Percentiles rank a stretch among this genome's conserved stretches.
Evolutionary conservation across 169 alveolate species (phyloP).

Genomic region (Plasmodium vinckei): DNA sequence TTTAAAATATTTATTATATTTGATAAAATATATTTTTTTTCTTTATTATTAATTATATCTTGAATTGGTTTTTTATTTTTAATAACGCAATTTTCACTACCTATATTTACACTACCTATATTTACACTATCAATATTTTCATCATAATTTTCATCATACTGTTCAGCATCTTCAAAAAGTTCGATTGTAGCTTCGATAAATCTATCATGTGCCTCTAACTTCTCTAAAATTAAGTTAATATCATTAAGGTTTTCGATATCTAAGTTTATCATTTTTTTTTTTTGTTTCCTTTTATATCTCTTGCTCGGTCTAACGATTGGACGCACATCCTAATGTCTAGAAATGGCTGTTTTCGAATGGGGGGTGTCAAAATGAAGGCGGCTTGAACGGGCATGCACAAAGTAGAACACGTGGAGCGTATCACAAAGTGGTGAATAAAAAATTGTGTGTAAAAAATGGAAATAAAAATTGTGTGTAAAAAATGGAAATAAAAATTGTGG

Average conservation of each 20-base stretch:
- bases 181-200: constrained; percentile 65
- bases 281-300: background rate
- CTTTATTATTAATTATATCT: constrained; percentile 28
- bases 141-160: background rate
- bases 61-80: constrained; percentile 14
- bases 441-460: too few species aligned
- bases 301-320: background rate
- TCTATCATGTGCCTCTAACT: constrained; percentile 65
- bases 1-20: constrained; percentile 70
- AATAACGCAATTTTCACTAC: background rate
- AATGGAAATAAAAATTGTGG: too few species aligned
- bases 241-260: constrained; percentile 49
- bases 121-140: too few species aligned
- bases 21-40: constrained; percentile 31
- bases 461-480: too few species aligned
- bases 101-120: too few species aligned
- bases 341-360: background rate
- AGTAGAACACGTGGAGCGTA: too few species aligned
- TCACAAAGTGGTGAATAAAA: too few species aligned
- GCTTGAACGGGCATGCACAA: too few species aligned
- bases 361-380: too few species aligned
- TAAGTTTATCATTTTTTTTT: constrained; percentile 45
- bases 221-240: constrained; percentile 56
- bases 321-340: background rate
- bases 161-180: constrained; percentile 48